Evolutionary conservation across 495 filamentous ascomycete species (phyloP), one percentile per base, ranked within the genome.

Genomic region (Elasticomyces elasticus): DNA sequence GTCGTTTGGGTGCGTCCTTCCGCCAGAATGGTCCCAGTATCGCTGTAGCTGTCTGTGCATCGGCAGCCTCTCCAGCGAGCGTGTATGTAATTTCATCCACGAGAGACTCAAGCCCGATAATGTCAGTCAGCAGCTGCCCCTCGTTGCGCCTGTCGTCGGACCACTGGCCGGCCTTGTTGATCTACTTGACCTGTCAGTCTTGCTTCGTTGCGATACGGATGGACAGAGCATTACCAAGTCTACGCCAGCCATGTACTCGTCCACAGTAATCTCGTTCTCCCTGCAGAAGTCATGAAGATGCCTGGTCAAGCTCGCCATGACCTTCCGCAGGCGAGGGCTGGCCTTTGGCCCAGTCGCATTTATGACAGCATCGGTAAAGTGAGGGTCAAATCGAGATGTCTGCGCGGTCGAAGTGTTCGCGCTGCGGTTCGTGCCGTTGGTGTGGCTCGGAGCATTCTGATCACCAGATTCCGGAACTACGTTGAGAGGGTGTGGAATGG

Each of bases 11-110:
- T 0, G 85, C 82, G 64, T 87, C 73, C 52, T 79, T 71, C 15
- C 86, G 79, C 75, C 82, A 90, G 74, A 89, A 89, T 3, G 86
- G 86, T 6, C 86, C 86, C 0, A 89, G 76, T 51, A 89, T 82
- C 38, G 85, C 76, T 3, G 85, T 85, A 17, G 83, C 76, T 11
- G 86, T 90, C 30, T 77, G 76, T 12, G 71, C 65, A 40, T 74
- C 77, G 11, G 51, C 53, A 50, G 71, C 75, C 51, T 76, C 72
- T 24, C 68, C 63, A 40, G 76, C 76, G 54, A 80, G 70, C 49
- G 77, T 85, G 63, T 81, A 82, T 33, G 83, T 87, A 61, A 90
- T 87, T 63, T 87, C 83, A 66, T 89, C 86, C 40, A 85, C 81
- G 11, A 90, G 74, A 6, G 81, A 79, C 67, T 88, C 85, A 13